A percentile compares a stretch with the other conserved stretches of the same genome.
Conservation (phyloP, 768 basidiomycete genomes). For the Mycena belliarum region DNA sequence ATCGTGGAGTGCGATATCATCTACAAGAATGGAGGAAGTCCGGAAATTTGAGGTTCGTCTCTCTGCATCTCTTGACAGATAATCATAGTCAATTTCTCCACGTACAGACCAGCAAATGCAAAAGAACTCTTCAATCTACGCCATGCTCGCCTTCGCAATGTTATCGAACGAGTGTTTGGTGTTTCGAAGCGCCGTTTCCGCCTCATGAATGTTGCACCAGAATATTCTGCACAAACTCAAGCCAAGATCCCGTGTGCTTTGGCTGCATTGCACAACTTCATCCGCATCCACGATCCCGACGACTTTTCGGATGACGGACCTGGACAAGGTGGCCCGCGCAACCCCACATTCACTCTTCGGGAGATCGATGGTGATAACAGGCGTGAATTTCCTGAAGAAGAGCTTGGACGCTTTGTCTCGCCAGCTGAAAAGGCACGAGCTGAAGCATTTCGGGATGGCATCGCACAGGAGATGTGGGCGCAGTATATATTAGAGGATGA, state of each 20-base stretch:
- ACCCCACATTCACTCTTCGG: neutral
- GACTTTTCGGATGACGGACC: neutral
- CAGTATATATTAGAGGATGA: neutral
- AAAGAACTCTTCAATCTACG: slow-evolving; percentile 26
- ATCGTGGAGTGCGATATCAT: slow-evolving; percentile 28
- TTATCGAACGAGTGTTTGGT: slow-evolving; percentile 26
- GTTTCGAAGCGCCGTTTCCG: slow-evolving; percentile 17
- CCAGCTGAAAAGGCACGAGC: neutral
- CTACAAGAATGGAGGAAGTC: slow-evolving; percentile 25
- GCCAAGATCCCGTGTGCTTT: neutral
- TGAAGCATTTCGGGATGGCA: neutral
- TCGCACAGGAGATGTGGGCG: neutral
- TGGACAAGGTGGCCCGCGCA: neutral
- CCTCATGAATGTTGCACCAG: slow-evolving; percentile 5
- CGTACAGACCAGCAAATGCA: neutral
- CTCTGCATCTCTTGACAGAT: neutral
- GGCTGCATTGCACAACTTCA: neutral
- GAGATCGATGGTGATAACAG: neutral
- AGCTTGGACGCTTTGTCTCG: neutral
- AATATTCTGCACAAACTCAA: neutral
- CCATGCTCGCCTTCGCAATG: slow-evolving; percentile 21
- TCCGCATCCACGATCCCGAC: neutral
- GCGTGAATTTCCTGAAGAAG: neutral
- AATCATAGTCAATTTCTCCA: neutral
- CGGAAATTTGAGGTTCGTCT: neutral